A percentile compares a stretch with the other conserved stretches of the same genome.
Conservation (phyloP, 208 protist genomes). For the Crithidia fasciculata region DNA sequence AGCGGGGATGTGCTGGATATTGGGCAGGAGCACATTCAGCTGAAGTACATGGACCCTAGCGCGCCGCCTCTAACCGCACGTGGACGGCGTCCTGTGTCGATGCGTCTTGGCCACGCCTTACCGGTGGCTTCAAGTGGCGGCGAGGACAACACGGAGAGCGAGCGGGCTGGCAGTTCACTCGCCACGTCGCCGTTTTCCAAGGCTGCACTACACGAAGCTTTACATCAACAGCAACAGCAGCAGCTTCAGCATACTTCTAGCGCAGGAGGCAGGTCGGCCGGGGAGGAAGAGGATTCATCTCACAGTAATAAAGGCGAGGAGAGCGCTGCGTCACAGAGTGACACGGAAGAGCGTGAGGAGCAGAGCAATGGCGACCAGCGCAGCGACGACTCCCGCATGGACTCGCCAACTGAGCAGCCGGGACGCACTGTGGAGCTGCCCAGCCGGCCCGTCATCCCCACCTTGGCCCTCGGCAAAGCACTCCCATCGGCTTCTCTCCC, state of each 20-base stretch:
- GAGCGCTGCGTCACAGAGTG: background rate
- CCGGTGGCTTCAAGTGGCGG: background rate
- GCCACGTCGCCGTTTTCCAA: background rate
- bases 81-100: constrained; percentile 12
- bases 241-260: too few species aligned
- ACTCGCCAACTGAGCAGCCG: constrained; percentile 12
- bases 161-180: background rate
- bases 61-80: constrained; percentile 34
- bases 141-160: constrained; percentile 2
- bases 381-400: background rate
- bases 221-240: too few species aligned
- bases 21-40: constrained; percentile 51
- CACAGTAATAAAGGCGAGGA: background rate
- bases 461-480: constrained; percentile 14
- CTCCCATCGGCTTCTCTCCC: constrained; percentile 1
- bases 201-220: too few species aligned
- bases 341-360: background rate
- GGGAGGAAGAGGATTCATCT: too few species aligned
- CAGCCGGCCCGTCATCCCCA: constrained; percentile 18
- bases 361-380: background rate
- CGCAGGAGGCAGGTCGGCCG: too few species aligned
- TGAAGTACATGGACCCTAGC: constrained; percentile 74
- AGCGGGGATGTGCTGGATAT: constrained; percentile 72
- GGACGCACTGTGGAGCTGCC: background rate
- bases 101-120: background rate